Evolutionary conservation across 139 green algal species (phyloP).

Genomic region (Tetradesmus lagerheimii): DNA sequence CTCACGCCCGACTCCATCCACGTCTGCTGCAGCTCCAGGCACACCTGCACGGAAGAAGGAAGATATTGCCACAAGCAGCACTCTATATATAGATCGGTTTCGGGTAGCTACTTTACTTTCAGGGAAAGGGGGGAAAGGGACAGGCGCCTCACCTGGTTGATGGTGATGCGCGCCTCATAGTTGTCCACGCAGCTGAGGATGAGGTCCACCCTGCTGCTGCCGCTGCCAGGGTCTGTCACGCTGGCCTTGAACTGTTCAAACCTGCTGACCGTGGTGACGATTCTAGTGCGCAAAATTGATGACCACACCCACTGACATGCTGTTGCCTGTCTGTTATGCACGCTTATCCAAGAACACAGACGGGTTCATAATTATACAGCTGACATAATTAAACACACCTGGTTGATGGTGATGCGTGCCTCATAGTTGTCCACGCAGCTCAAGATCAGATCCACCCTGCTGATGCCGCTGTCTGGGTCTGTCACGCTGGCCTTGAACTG

Average conservation of each 20-base stretch:
- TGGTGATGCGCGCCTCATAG: slow-evolving; percentile 98
- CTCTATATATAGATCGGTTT: too few species aligned
- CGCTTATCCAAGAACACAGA: too few species aligned
- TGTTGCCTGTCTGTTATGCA: too few species aligned
- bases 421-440: slow-evolving; percentile 99
- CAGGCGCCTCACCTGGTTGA: slow-evolving; percentile 98
- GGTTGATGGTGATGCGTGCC: slow-evolving; percentile 98
- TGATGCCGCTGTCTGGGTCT: slow-evolving; percentile 21
- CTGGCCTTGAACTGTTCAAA: slow-evolving; percentile 88
- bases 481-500: slow-evolving; percentile 81
- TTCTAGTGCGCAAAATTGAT: too few species aligned
- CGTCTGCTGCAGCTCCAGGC: slow-evolving; percentile 92
- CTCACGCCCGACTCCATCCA: slow-evolving; percentile 98
- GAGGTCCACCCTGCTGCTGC: slow-evolving; percentile 86
- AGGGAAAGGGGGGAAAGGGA: too few species aligned
- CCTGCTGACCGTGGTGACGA: slow-evolving; percentile 96
- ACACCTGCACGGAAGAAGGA: slow-evolving; percentile 74
- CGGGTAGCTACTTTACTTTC: too few species aligned
- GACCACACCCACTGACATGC: too few species aligned
- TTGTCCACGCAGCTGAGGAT: slow-evolving; percentile 98
- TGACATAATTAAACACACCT: slow-evolving; percentile 57
- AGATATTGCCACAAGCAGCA: too few species aligned
- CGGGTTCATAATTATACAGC: too few species aligned
- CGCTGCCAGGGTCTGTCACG: slow-evolving; percentile 51
- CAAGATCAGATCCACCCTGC: slow-evolving; percentile 94